These are phyloP conservation scores for Nicotiana benthamiana DNA, from an alignment of 257 asterid species.

Conservation along the genomic window DNA sequence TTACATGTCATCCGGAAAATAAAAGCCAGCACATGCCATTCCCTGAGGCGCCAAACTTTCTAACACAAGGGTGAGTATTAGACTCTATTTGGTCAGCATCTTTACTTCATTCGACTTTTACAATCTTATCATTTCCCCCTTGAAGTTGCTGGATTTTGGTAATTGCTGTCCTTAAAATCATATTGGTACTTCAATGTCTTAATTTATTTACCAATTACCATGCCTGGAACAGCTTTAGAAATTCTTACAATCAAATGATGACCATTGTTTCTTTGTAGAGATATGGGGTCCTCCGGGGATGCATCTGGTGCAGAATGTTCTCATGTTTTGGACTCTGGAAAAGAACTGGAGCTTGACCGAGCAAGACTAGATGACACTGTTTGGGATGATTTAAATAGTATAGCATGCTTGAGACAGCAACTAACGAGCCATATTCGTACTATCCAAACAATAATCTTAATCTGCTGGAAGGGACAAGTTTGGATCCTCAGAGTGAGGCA, in stretches of 20 bases:
- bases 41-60: constrained; percentile 41
- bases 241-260: constrained; percentile 1
- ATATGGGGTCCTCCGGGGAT: constrained; percentile 40
- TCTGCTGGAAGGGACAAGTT: constrained; percentile 30
- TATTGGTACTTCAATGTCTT: background rate
- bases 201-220: background rate
- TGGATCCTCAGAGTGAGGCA: constrained; percentile 39
- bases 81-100: background rate
- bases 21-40: constrained; percentile 47
- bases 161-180: background rate
- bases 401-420: constrained; percentile 43
- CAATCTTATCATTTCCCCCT: background rate
- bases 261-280: constrained; percentile 27
- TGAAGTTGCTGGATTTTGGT: background rate
- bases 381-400: constrained; percentile 45
- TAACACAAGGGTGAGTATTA: constrained; percentile 39
- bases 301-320: constrained; percentile 40
- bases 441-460: constrained; percentile 34
- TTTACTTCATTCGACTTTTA: background rate
- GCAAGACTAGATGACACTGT: constrained; percentile 48
- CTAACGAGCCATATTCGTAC: constrained; percentile 36
- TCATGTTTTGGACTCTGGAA: constrained; percentile 30
- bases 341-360: constrained; percentile 35
- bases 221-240: background rate
- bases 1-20: constrained; percentile 41